Percentiles rank a stretch among this genome's conserved stretches.
phyloP scores from a whole-genome alignment of 192 early-diverging fungal species.

The Backusella macrospora region DNA sequence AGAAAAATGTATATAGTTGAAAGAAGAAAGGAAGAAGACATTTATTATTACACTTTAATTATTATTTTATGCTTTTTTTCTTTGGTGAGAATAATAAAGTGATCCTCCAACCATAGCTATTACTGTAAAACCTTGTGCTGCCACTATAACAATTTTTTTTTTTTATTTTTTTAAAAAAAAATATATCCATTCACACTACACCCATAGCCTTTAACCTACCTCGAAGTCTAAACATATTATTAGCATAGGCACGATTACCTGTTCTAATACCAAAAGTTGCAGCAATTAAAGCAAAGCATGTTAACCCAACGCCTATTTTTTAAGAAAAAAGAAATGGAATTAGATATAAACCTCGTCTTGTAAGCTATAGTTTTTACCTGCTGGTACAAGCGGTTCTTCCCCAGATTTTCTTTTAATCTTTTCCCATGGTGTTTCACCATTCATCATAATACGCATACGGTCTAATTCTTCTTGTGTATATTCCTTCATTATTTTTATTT shows the following conservation, averaged over 20 bases:
- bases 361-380: conserved; percentile 25
- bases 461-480: conserved; percentile 31
- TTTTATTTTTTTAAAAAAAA: neutral
- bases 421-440: conserved; percentile 31
- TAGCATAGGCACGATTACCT: conserved; percentile 38
- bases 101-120: conserved; percentile 32
- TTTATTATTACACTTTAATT: neutral
- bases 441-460: conserved; percentile 25
- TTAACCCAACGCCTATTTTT: conserved; percentile 39
- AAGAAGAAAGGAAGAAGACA: too few relatives aligned
- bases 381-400: conserved; percentile 45
- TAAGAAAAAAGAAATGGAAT: too few relatives aligned
- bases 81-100: conserved; percentile 22
- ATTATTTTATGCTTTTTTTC: neutral
- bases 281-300: conserved; percentile 44
- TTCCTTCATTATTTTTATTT: conserved; percentile 20
- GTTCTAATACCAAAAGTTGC: conserved; percentile 41
- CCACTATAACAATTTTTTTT: conserved; percentile 22
- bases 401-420: conserved; percentile 39
- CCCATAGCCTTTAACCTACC: conserved; percentile 12
- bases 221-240: conserved; percentile 44
- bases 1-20: neutral
- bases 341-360: too few relatives aligned
- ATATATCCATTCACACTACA: neutral
- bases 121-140: conserved; percentile 35